Base-by-base conservation (phyloP, 805 yeast genomes). In the Tetrapisispora taiwanensis region DNA sequence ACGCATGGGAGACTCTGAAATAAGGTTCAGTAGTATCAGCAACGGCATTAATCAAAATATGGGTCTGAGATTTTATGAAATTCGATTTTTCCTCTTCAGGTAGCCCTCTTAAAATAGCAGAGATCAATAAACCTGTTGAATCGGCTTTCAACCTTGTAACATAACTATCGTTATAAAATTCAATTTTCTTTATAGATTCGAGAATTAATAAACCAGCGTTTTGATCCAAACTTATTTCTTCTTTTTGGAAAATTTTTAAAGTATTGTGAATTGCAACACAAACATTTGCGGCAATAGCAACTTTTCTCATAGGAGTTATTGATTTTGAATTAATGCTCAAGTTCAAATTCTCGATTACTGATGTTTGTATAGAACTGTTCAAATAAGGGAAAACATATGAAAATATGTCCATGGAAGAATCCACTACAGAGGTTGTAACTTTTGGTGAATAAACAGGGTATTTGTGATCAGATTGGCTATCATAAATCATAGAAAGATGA, bases 281-380 rank as follows among this genome's bases (percentile, higher is more conserved):
- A 1, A 75, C 60, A 54, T 89, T 89, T 4, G 81, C 68, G 1
- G 72, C 61, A 8, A 82, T 69, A 0, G 89, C 84, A 0, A 60
- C 58, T 15, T 61, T 58, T 31, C 72, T 62, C 7, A 66, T 54
- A 1, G 60, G 51, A 5, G 55, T 56, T 1, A 63, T 54, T 4
- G 58, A 50, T 43, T 71, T 63, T 26, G 76, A 68, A 39, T 74
- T 66, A 31, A 81, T 48, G 15, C 73, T 69, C 3, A 81, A 68
- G 50, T 88, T 73, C 48, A 92, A 63, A 43, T 80, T 84, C 54
- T 90, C 97, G 18, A 92, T 62, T n/a, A 92, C 70, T 1, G 97
- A 87, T 46, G 82, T 80, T 55, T 90, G 97, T 43, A 92, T 83
- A 48, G 86, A 84, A 4, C 76, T 64, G 7, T 89, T 77, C 51